Percentiles rank a stretch among this genome's conserved stretches.
Evolutionary conservation across 495 filamentous ascomycete species (phyloP).

Genomic region (Penicillium longicatenatum): DNA sequence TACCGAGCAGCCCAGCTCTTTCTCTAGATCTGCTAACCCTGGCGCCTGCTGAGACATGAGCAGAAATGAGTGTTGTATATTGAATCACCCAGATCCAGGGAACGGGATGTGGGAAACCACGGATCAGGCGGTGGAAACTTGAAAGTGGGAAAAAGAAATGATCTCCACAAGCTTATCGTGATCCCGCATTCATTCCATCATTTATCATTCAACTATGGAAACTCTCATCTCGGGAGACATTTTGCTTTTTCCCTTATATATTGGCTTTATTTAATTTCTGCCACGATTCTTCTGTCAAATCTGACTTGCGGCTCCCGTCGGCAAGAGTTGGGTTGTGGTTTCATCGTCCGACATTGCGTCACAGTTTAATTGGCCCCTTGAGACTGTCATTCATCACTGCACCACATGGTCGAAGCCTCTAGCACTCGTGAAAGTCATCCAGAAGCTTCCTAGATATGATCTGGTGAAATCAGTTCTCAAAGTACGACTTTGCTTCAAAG

Average conservation of each 20-base stretch:
- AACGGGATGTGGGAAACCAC: slow-evolving; percentile 21
- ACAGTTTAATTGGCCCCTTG: slow-evolving; percentile 7
- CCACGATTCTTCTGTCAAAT: neutral
- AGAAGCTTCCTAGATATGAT: neutral
- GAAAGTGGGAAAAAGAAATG: slow-evolving; percentile 10
- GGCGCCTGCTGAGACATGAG: slow-evolving; percentile 33
- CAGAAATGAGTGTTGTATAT: slow-evolving; percentile 8
- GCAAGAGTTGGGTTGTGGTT: slow-evolving; percentile 10
- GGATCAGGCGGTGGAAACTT: slow-evolving; percentile 16
- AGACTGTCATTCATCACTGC: neutral
- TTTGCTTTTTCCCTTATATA: neutral
- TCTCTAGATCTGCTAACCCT: slow-evolving; percentile 67
- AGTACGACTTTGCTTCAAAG: neutral
- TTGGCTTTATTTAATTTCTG: neutral
- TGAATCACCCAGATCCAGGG: slow-evolving; percentile 15
- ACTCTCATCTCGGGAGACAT: no score
- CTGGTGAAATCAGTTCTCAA: neutral
- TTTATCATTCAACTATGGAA: no score
- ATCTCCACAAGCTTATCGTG: slow-evolving; percentile 27
- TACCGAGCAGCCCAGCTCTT: slow-evolving; percentile 91
- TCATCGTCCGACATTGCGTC: slow-evolving; percentile 14
- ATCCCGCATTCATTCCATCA: neutral
- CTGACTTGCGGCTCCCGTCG: slow-evolving; percentile 2
- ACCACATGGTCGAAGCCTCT: neutral
- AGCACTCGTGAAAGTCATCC: neutral